phyloP scores from a whole-genome alignment of 2,329 filamentous ascomycete species.

The Polychaeton citri region DNA sequence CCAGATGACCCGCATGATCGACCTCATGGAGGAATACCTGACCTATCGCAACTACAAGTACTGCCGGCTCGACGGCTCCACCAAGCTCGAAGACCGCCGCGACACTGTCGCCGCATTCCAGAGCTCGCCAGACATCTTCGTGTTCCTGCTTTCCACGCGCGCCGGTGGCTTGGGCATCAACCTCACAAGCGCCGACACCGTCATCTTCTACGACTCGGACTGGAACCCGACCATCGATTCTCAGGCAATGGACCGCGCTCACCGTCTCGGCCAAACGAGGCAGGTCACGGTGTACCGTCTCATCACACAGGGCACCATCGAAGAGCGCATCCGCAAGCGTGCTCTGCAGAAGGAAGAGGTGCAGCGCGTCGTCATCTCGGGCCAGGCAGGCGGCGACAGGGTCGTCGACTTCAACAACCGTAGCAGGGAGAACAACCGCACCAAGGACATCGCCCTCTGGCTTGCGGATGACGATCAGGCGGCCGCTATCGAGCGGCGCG shows the following conservation, averaged over 20 bases:
- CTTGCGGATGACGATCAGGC: conserved; percentile 94
- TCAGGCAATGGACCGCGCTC: conserved; percentile 96
- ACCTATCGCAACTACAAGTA: conserved; percentile 99
- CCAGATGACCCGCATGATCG: conserved; percentile 99
- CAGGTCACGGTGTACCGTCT: conserved; percentile 97
- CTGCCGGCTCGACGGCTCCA: conserved; percentile 88
- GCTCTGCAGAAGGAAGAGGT: conserved; percentile 98
- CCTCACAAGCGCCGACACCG: conserved; percentile 86
- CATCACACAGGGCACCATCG: conserved; percentile 92
- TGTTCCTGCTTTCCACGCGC: conserved; percentile 90
- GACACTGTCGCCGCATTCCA: conserved; percentile 97
- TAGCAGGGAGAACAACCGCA: conserved; percentile 81
- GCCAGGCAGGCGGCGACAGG: conserved; percentile 54
- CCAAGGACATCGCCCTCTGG: conserved; percentile 98
- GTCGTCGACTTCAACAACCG: conserved; percentile 89
- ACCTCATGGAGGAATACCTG: conserved; percentile 96
- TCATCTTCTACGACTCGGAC: conserved; percentile 99
- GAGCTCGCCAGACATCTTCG: conserved; percentile 83
- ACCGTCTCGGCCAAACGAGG: conserved; percentile 88
- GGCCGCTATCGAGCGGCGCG: conserved; percentile 82
- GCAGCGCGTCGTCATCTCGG: conserved; percentile 89
- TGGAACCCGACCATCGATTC: conserved; percentile 99
- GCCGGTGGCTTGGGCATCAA: conserved; percentile 98
- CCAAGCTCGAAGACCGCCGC: conserved; percentile 89
- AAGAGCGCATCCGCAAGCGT: conserved; percentile 93